Percentiles rank a stretch among this genome's conserved stretches.
These are phyloP conservation scores for Cutaneotrichosporon cavernicola DNA, from an alignment of 1,284 basidiomycete genomes.

Conservation along the genomic window DNA sequence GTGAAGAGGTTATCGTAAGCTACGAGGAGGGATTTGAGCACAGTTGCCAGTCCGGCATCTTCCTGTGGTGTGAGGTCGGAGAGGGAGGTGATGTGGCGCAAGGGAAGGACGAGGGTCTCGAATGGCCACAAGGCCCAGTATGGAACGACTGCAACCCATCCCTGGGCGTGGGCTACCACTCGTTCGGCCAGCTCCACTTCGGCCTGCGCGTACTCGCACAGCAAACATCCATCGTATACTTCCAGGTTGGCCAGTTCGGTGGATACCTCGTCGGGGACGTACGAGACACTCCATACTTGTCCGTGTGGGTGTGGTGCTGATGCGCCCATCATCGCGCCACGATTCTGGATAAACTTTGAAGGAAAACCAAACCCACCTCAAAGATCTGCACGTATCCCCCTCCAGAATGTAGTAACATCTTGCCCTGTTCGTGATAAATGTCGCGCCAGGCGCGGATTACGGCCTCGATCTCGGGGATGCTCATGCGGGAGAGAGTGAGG, in stretches of 20 bases:
- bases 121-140: conserved; percentile 98
- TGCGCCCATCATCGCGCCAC: conserved; percentile 93
- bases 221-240: conserved; percentile 69
- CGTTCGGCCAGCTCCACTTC: conserved; percentile 66
- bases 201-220: conserved; percentile 78
- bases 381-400: conserved; percentile 79
- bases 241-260: conserved; percentile 65
- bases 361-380: conserved; percentile 59
- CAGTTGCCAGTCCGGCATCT: conserved; percentile 63
- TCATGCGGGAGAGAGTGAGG: conserved; percentile 78
- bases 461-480: conserved; percentile 62
- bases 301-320: conserved; percentile 95
- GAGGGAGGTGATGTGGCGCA: conserved; percentile 72
- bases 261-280: conserved; percentile 68
- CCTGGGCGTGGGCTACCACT: conserved; percentile 62
- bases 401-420: conserved; percentile 34
- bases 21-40: conserved; percentile 66
- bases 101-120: conserved; percentile 78
- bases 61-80: conserved; percentile 64
- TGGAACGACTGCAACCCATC: conserved; percentile 85
- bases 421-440: conserved; percentile 66
- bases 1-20: conserved; percentile 82
- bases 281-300: conserved; percentile 82
- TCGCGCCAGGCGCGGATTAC: conserved; percentile 75
- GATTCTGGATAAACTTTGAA: conserved; percentile 63